Evolutionary conservation across 2,329 filamentous ascomycete genomes (phyloP), one percentile per base, ranked within the genome.

Genomic region (Colletotrichum tropicicola): DNA sequence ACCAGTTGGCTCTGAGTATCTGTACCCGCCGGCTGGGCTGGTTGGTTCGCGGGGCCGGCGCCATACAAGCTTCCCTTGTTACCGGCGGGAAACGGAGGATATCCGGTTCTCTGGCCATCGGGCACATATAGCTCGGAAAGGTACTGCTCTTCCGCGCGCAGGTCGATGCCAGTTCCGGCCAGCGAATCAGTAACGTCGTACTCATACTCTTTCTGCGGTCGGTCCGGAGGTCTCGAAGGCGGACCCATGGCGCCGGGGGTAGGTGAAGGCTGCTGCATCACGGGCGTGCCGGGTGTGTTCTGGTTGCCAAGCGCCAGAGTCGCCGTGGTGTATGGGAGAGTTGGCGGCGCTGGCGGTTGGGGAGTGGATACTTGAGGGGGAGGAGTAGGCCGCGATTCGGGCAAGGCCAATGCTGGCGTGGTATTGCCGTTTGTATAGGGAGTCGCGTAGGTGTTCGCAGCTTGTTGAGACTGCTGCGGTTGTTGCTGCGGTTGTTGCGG

Each of bases 171-270:
- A 15, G 93, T 95, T 17, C 92, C 92, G 17, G 91, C 90, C 58
- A 97, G 79, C 53, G 94, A 92, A 79, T 98, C 94, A 69, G 91
- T 92, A 47, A 94, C 86, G 72, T 97, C 93, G 71, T 94, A 89
- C 61, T 87, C 81, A 59, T 84, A 83, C 58, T 85, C 84, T 68
- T 89, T 93, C 12, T 86, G 84, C 44, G 88, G 86, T 68, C 84
- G 83, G 61, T 91, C 91, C 17, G 83, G 82, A 62, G 83, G 88
- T 72, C 86, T 88, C 71, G 85, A 89, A 71, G 86, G 88, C 66
- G 81, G 87, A 0, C 84, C 85, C 86, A 87, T 90, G 47, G 74
- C 71, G 60, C 77, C 81, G 9, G 71, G 70, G 30, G 71, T 78
- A 68, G 72, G 74, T 60, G 52, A 75, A 60, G 66, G 65, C 19